A percentile compares a stretch with the other conserved stretches of the same genome.
Conservation (phyloP, 768 basidiomycete genomes). For the Lactarius hatsudake region DNA sequence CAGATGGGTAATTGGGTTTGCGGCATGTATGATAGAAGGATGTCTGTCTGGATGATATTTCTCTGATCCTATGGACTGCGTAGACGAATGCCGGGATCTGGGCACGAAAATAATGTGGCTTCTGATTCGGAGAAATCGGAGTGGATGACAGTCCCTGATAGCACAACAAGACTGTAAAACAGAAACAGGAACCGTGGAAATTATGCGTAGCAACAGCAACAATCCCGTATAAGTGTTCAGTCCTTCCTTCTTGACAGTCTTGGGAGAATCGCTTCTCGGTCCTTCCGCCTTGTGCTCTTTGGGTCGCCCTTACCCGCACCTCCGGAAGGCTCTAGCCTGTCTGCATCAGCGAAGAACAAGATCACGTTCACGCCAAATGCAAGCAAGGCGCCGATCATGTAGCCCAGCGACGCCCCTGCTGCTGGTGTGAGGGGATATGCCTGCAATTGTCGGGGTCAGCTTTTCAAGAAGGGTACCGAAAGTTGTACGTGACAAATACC, state of each 20-base stretch:
- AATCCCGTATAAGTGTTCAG: not conserved
- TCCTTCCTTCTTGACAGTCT: not conserved
- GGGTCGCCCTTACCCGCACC: not conserved
- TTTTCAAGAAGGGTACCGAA: slow-evolving; percentile 10
- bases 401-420: slow-evolving; percentile 67
- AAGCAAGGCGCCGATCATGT: slow-evolving; percentile 55
- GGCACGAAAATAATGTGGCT: not conserved
- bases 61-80: no score
- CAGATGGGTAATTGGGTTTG: not conserved
- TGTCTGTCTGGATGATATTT: not conserved
- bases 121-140: not conserved
- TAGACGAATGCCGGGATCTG: not conserved
- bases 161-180: no score
- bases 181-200: no score
- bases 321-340: slow-evolving; percentile 6
- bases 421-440: slow-evolving; percentile 82
- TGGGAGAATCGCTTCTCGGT: slow-evolving; percentile 3
- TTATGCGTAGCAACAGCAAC: not conserved
- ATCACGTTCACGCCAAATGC: slow-evolving; percentile 48
- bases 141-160: not conserved
- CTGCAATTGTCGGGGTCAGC: slow-evolving; percentile 37
- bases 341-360: slow-evolving; percentile 31
- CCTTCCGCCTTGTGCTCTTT: slow-evolving; percentile 12
- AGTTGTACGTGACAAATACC: slow-evolving; percentile 41
- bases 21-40: not conserved